Base-by-base conservation (phyloP, 495 filamentous ascomycete genomes). In the Collariella sp. region DNA sequence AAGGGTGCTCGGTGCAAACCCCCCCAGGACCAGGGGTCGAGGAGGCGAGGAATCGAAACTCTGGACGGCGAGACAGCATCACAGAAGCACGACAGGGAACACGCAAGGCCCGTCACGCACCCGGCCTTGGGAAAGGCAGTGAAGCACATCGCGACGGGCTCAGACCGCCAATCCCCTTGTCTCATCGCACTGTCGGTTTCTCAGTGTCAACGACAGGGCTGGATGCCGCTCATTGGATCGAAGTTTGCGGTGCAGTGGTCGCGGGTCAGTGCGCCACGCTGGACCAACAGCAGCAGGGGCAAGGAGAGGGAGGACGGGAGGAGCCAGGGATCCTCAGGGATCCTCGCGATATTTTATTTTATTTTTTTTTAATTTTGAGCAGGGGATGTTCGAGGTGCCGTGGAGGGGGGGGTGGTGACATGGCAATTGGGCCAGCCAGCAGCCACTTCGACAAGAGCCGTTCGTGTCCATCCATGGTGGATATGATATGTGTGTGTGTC, bases 261-360 rank as follows among this genome's bases (percentile, higher is more conserved):
- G 42, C 53, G 62, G 65, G 63, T 56, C 65, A 61, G 55, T 64
- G 63, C 63, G 63, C 59, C 53, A n/a, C n/a, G n/a, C 35, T 43
- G 43, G 42, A 47, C 44, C 36, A 20, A 48, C 31, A 50, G 46
- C 46, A 52, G 47, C 44, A 45, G 49, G 39, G 40, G 20, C n/a
- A 23, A 9, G 38, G 26, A 22, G 18, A 16, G 34, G 39, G 40
- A 20, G 20, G 26, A 9, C 26, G 26, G 20, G 18, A 16, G 34
- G 33, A 15, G 48, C 34, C 36, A 50, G 47, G 47, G 47, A 40
- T 45, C 40, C n/a, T 16, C 31, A 18, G 33, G 26, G n/a, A n/a
- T n/a, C n/a, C n/a, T n/a, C n/a, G n/a, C n/a, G n/a, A n/a, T n/a
- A n/a, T n/a, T n/a, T 36, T 35, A 45, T 44, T 48, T 57, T 52